Base-by-base conservation (phyloP, 345 rosid genomes). In the Passiflora organensis region DNA sequence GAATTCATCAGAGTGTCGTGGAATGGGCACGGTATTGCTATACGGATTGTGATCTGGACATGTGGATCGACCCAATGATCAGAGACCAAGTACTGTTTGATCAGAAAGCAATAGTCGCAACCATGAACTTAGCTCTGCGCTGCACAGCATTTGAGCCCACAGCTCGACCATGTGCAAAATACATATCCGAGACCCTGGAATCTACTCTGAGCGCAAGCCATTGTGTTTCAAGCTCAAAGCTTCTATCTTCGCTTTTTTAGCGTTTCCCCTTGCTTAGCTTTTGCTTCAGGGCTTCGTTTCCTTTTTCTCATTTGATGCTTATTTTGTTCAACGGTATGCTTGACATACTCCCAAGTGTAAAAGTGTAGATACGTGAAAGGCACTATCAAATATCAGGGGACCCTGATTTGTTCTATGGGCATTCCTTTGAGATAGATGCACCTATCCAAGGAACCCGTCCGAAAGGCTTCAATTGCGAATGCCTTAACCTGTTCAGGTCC, bases 1-100 rank as follows among this genome's bases (percentile, higher is more conserved):
- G 85, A n/a, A 63, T 55, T 28, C 81, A 74, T 20, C 58, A 53
- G 37, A 77, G 68, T 72, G 63, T 85, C 1, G 82, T 87, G 5
- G 87, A 83, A 23, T 91, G 91, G 96, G 89, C 84, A n/a, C 65
- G 76, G 17, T 73, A 83, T 58, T 83, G 95, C 78, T 87, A 81
- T 68, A 78, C 89, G 0, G 85, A 83, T 22, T 80, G 86, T 28
- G 86, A 79, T 63, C 66, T 83, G 1, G 78, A 80, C 44, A 15
- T 34, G 55, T 91, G 97, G 97, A 70, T 87, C 6, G 95, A 91
- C 65, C 72, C 86, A 32, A 51, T 45, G n/a, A 72, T 87, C 34
- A 65, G 57, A 56, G 72, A 17, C 38, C 47, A 75, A 2, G 62
- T 68, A 14, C 59, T 71, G 10, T 56, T 19, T 32, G 48, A 65